phyloP scores from a whole-genome alignment of 768 basidiomycete species.

The Candolleomyces aberdarensis region DNA sequence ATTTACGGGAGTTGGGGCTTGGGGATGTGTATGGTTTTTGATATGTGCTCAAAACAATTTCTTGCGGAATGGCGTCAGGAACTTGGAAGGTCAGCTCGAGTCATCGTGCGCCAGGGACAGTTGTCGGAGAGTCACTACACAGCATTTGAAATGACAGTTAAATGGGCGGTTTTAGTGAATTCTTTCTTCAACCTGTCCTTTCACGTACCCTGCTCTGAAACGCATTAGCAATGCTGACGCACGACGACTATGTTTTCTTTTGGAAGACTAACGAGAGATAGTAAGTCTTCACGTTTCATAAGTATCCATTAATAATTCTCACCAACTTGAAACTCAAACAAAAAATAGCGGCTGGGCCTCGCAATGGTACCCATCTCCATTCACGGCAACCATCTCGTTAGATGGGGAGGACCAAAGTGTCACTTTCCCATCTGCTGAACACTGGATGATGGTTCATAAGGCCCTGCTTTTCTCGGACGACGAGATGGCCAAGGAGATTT shows the following conservation, averaged over 20 bases:
- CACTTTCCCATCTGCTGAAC: slow-evolving; percentile 50
- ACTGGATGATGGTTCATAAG: slow-evolving; percentile 70
- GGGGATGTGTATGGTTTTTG: too few species aligned
- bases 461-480: slow-evolving; percentile 52
- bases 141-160: too few species aligned
- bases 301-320: background rate
- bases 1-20: background rate
- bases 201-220: background rate
- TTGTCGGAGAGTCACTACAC: too few species aligned
- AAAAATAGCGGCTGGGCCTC: slow-evolving; percentile 42
- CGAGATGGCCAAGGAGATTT: slow-evolving; percentile 39
- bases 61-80: too few species aligned
- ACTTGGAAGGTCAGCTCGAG: too few species aligned
- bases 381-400: slow-evolving; percentile 35
- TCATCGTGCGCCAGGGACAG: too few species aligned
- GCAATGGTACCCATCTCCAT: slow-evolving; percentile 47
- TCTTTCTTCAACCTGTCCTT: background rate
- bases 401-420: slow-evolving; percentile 26
- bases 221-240: slow-evolving; percentile 6
- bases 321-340: background rate
- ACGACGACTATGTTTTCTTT: slow-evolving; percentile 43
- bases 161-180: too few species aligned
- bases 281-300: slow-evolving; percentile 22
- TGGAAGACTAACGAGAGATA: slow-evolving; percentile 40
- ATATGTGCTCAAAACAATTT: too few species aligned